These are phyloP conservation scores for Chaetomiaceae sp. DNA, from an alignment of 2,329 filamentous ascomycete genomes.

Conservation along the genomic window DNA sequence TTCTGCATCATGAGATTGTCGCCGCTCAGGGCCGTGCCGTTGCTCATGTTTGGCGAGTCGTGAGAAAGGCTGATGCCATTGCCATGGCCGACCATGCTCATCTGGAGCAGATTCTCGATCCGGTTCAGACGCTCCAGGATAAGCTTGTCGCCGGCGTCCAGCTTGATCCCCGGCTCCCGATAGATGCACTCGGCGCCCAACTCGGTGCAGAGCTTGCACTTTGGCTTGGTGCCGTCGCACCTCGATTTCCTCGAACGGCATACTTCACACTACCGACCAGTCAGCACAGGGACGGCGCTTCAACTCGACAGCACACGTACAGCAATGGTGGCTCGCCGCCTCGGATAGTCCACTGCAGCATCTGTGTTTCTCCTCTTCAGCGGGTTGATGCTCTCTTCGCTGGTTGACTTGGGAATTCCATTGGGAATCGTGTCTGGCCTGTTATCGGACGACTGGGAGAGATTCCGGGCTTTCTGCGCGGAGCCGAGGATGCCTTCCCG, in stretches of 20 bases:
- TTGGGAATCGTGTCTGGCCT: conserved; percentile 40
- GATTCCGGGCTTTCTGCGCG: conserved; percentile 50
- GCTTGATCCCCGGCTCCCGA: conserved; percentile 79
- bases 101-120: conserved; percentile 75
- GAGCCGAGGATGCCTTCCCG: conserved; percentile 52
- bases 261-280: conserved; percentile 62
- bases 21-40: conserved; percentile 56
- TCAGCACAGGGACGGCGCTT: conserved; percentile 10
- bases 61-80: conserved; percentile 54
- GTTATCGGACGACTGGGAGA: conserved; percentile 52
- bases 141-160: conserved; percentile 81
- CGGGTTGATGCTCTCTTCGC: conserved; percentile 54
- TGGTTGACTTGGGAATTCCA: conserved; percentile 42
- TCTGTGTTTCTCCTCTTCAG: conserved; percentile 61
- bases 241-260: conserved; percentile 76
- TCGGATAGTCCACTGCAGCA: conserved; percentile 58
- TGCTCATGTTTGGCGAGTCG: conserved; percentile 61
- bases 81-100: conserved; percentile 52
- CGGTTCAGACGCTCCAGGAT: conserved; percentile 74
- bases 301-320: conserved; percentile 40
- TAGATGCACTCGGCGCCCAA: conserved; percentile 80
- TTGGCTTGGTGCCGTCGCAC: conserved; percentile 74
- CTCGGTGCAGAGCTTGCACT: conserved; percentile 79
- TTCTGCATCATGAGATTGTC: conserved; percentile 50
- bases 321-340: conserved; percentile 61